Evolutionary conservation across 2,329 filamentous ascomycete genomes (phyloP), one percentile per base, ranked within the genome.

Genomic region (Xylariaceae sp.): DNA sequence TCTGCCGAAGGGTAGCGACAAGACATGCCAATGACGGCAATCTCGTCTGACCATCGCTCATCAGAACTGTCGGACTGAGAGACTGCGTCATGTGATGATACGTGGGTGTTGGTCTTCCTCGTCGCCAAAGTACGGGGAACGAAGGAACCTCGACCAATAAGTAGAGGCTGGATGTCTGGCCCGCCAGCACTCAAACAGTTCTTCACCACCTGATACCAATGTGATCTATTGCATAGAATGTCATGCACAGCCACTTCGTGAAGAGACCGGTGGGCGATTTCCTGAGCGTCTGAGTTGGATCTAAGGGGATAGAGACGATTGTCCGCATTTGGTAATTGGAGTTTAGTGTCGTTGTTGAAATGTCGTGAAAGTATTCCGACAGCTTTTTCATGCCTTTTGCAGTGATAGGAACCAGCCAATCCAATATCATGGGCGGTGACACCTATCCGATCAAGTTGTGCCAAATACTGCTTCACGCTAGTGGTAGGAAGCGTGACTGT

Each of bases 11-110:
- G 46, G n/a, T 48, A 48, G 12, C 46, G 46, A 36, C 46, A 48
- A 10, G 46, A 41, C 46, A 48, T 48, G 19, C 46, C 46, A 14
- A 48, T 16, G 22, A 48, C 31, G n/a, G 48, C 33, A 34, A 50
- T 42, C n/a, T 49, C 47, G 6, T 49, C 47, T 38, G 19, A 36
- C 47, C 40, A 48, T 17, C 47, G 47, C 18, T 49, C 33, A 31
- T 39, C 19, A 7, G 2, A n/a, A 14, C 44, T 34, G 6, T n/a
- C n/a, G 9, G 17, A n/a, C 38, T 31, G 47, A 36, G 34, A 11
- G 6, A 2, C 5, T 33, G 42, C 34, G 17, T 31, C 12, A n/a
- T 45, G 16, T 1, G 48, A 3, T 16, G 9, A 33, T n/a, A n/a
- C n/a, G n/a, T n/a, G n/a, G 18, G 14, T 16, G 18, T 17, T 16